Evolutionary conservation across 163 green algal species (phyloP).

Genomic region (Scenedesmus sp.): DNA sequence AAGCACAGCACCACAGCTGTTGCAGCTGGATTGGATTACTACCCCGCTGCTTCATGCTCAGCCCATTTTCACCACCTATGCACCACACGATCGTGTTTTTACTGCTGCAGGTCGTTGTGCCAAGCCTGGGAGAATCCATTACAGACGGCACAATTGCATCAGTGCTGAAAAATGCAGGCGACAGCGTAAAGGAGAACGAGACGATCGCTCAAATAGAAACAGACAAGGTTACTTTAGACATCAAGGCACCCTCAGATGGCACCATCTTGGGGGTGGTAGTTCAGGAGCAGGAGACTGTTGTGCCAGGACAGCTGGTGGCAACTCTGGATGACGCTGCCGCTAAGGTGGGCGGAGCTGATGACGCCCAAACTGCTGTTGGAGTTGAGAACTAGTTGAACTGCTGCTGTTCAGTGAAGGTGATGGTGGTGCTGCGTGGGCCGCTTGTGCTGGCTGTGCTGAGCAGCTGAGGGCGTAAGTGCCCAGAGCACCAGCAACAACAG

Average conservation of each 20-base stretch:
- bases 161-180: slow-evolving; percentile 82
- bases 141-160: slow-evolving; percentile 85
- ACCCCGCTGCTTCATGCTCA: background rate
- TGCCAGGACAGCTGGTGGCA: slow-evolving; percentile 83
- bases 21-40: background rate
- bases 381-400: too few relatives aligned
- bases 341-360: background rate
- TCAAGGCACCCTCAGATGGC: slow-evolving; percentile 81
- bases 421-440: too few relatives aligned
- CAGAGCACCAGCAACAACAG: background rate
- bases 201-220: slow-evolving; percentile 93
- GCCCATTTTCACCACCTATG: background rate
- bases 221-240: slow-evolving; percentile 96
- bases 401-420: too few relatives aligned
- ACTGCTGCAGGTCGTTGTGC: slow-evolving; percentile 61
- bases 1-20: background rate
- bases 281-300: slow-evolving; percentile 88
- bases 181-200: slow-evolving; percentile 88
- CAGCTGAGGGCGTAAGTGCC: background rate
- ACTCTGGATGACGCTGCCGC: slow-evolving; percentile 63
- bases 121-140: slow-evolving; percentile 89
- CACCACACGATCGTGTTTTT: background rate
- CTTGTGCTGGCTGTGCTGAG: background rate
- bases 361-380: too few relatives aligned
- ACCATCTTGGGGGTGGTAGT: slow-evolving; percentile 73